Conservation (phyloP, 345 rosid genomes). For the Draba incana region DNA sequence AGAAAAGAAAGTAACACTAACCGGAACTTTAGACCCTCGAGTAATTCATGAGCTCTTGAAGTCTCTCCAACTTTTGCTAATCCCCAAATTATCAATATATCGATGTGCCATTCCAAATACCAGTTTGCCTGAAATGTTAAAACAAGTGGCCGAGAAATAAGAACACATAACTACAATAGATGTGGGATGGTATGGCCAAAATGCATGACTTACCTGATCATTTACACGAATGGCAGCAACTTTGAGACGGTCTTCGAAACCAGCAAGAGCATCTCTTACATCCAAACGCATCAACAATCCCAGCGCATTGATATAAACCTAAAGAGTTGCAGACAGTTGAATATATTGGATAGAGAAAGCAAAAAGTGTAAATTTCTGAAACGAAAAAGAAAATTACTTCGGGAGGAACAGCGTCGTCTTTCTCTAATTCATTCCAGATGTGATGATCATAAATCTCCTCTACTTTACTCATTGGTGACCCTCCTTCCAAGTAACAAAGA, state of each 20-base stretch:
- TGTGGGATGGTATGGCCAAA: neutral
- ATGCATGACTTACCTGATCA: constrained; percentile 53
- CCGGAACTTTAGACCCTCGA: constrained; percentile 71
- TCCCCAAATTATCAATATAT: constrained; percentile 82
- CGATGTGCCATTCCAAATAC: constrained; percentile 81
- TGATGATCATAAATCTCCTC: constrained; percentile 66
- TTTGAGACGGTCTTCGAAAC: constrained; percentile 58
- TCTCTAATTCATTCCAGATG: constrained; percentile 84
- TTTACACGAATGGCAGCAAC: constrained; percentile 50
- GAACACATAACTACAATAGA: neutral
- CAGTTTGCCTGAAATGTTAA: constrained; percentile 57
- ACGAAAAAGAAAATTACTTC: constrained; percentile 52
- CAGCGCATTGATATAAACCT: constrained; percentile 83
- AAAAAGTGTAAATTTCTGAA: neutral
- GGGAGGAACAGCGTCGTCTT: constrained; percentile 48
- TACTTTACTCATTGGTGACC: constrained; percentile 60
- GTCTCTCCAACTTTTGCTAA: constrained; percentile 62
- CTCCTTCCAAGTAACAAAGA: constrained; percentile 93
- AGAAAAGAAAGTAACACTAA: constrained; percentile 37
- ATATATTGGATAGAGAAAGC: constrained; percentile 2
- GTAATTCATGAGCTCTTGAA: constrained; percentile 72
- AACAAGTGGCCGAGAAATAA: constrained; percentile 2
- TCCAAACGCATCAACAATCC: constrained; percentile 69
- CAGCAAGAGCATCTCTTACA: constrained; percentile 57
- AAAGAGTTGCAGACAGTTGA: constrained; percentile 33